A percentile compares a stretch with the other conserved stretches of the same genome.
Conservation (phyloP, 257 asterid species). For the Fraxinus americana region DNA sequence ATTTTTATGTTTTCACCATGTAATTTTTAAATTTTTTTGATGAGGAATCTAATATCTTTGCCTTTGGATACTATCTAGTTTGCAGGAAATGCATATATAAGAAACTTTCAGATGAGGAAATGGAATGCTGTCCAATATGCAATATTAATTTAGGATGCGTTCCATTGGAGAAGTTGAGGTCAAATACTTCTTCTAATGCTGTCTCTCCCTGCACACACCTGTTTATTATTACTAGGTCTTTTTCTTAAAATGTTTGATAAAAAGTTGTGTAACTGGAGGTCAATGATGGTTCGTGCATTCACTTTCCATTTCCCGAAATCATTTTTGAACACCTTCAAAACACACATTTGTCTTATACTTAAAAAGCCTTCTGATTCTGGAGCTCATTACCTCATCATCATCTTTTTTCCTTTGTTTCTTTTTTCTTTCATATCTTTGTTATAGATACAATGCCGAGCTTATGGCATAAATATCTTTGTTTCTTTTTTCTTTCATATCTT, state of each 20-base stretch:
- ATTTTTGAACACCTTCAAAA: neutral
- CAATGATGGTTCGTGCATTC: neutral
- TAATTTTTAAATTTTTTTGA: slow-evolving; percentile 18
- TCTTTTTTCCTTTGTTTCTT: neutral
- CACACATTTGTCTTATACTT: slow-evolving; percentile 15
- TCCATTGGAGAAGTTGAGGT: slow-evolving; percentile 94
- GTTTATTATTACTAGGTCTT: neutral
- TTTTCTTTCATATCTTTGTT: slow-evolving; percentile 14
- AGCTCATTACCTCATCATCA: neutral
- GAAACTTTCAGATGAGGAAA: slow-evolving; percentile 85
- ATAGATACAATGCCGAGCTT: neutral
- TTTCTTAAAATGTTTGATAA: slow-evolving; percentile 9
- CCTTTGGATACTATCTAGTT: slow-evolving; percentile 49
- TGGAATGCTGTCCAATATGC: slow-evolving; percentile 89
- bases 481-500: slow-evolving; percentile 4
- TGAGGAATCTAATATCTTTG: slow-evolving; percentile 9
- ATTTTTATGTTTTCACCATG: neutral
- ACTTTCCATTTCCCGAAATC: slow-evolving; percentile 1
- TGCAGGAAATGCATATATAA: slow-evolving; percentile 89
- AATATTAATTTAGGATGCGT: slow-evolving; percentile 81
- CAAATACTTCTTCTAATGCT: slow-evolving; percentile 30
- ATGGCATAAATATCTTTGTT: neutral
- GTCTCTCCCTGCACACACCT: slow-evolving; percentile 10
- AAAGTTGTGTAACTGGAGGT: neutral
- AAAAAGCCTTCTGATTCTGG: neutral